Evolutionary conservation across 2,329 filamentous ascomycete species (phyloP).

Genomic region (Penicillium glabrum): DNA sequence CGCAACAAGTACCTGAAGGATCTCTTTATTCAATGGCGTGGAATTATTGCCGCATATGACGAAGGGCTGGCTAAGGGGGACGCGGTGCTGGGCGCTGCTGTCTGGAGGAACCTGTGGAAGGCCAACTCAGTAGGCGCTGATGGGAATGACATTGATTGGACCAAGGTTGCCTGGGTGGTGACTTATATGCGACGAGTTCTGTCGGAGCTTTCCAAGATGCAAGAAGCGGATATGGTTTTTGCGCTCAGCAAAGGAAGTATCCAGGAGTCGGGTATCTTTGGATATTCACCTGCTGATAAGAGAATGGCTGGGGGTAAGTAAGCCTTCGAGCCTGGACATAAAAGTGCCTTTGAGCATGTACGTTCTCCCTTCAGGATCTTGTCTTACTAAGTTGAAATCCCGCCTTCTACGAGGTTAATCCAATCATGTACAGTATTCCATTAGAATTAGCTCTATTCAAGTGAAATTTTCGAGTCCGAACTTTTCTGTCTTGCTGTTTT

Average conservation of each 20-base stretch:
- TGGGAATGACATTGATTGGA: slow-evolving; percentile 57
- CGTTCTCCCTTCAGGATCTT: neutral
- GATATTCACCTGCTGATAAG: slow-evolving; percentile 36
- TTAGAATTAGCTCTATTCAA: neutral
- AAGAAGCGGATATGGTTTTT: slow-evolving; percentile 58
- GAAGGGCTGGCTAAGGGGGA: slow-evolving; percentile 49
- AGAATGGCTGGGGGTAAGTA: slow-evolving; percentile 29
- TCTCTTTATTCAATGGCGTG: slow-evolving; percentile 90
- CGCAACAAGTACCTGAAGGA: slow-evolving; percentile 73
- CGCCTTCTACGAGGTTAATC: slow-evolving; percentile 1
- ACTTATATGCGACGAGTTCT: slow-evolving; percentile 63
- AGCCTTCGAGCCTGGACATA: neutral
- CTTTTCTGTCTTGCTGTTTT: neutral
- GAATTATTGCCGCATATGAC: slow-evolving; percentile 68
- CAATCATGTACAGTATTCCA: slow-evolving; percentile 15
- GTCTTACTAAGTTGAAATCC: neutral
- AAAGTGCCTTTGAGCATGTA: neutral
- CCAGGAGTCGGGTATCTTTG: slow-evolving; percentile 36
- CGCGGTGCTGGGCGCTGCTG: slow-evolving; percentile 58
- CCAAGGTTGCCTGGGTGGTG: slow-evolving; percentile 61
- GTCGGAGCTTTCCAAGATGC: slow-evolving; percentile 52
- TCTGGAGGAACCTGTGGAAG: slow-evolving; percentile 95
- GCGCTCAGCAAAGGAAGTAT: slow-evolving; percentile 41
- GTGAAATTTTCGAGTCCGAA: neutral
- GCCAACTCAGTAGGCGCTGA: slow-evolving; percentile 52